Conservation (phyloP, 192 early-diverging fungal genomes). For the Coemansia sp. region DNA sequence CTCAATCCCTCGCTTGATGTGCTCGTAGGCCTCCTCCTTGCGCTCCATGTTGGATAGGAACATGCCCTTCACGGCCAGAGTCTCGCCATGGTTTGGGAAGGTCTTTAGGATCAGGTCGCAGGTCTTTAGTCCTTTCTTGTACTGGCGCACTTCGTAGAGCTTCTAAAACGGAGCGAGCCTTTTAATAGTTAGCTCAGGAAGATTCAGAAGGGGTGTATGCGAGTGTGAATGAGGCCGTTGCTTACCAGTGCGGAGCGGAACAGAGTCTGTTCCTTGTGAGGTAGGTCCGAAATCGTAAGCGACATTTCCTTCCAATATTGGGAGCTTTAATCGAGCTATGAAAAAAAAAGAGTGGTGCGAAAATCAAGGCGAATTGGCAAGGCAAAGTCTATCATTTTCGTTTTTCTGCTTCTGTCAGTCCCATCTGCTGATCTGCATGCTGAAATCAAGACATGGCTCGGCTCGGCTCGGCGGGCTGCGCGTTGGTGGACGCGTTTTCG, state of each 20-base stretch:
- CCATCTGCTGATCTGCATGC: not conserved
- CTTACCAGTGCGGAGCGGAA: constrained; percentile 53
- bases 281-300: constrained; percentile 39
- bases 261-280: constrained; percentile 52
- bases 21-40: constrained; percentile 86
- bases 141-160: constrained; percentile 92
- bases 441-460: not conserved
- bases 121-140: constrained; percentile 90
- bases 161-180: constrained; percentile 56
- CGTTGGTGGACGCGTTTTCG: not conserved
- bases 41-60: constrained; percentile 87
- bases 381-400: too few species aligned
- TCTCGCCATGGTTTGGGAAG: constrained; percentile 94
- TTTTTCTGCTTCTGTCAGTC: not conserved
- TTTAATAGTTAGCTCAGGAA: not conserved
- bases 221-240: not conserved
- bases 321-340: not conserved
- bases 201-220: not conserved
- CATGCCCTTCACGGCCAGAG: constrained; percentile 91
- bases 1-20: constrained; percentile 80
- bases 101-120: constrained; percentile 93
- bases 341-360: not conserved
- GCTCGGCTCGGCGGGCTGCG: constrained; percentile 11
- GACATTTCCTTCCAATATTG: constrained; percentile 23
- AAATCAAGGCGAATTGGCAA: not conserved